Percentiles rank a stretch among this genome's conserved stretches.
Evolutionary conservation across 768 basidiomycete genomes (phyloP).

Genomic region (Boletus reticulatus): DNA sequence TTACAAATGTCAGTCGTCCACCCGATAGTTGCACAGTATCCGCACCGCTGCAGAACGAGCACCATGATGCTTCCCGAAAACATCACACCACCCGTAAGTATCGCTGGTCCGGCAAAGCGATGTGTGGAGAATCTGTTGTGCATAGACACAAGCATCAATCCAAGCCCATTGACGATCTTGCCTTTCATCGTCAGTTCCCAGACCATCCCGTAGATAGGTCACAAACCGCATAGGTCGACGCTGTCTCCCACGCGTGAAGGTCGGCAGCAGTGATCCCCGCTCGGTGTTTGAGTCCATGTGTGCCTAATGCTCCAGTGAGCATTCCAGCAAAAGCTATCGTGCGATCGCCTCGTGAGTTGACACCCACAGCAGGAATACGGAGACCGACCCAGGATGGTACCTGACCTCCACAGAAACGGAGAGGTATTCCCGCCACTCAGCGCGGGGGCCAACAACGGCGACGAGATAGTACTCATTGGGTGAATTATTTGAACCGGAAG

Average conservation of each 20-base stretch:
- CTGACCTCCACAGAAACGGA: conserved; percentile 41
- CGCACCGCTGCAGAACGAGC: conserved; percentile 49
- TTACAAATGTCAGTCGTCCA: conserved; percentile 4
- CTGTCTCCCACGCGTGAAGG: conserved; percentile 60
- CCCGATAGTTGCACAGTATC: not conserved
- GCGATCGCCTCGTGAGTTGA: not conserved
- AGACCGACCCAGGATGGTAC: conserved; percentile 40
- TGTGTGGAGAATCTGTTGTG: conserved; percentile 60
- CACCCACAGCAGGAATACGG: not conserved
- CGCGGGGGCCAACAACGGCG: conserved; percentile 27
- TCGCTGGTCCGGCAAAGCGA: conserved; percentile 66
- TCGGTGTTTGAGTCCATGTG: conserved; percentile 55
- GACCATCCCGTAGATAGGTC: not conserved
- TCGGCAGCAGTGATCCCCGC: conserved; percentile 48
- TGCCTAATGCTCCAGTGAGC: conserved; percentile 64
- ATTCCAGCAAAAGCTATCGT: conserved; percentile 48
- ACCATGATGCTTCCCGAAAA: conserved; percentile 66
- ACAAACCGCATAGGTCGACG: conserved; percentile 61
- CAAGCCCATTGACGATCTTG: conserved; percentile 70
- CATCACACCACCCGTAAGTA: conserved; percentile 51
- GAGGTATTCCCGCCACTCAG: conserved; percentile 10
- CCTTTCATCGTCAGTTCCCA: conserved; percentile 6
- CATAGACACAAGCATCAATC: conserved; percentile 56
- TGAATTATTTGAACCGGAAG: not conserved
- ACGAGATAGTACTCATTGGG: conserved; percentile 21